Percentiles rank a stretch among this genome's conserved stretches.
Evolutionary conservation across 495 filamentous ascomycete species (phyloP).

Genomic region (Hypoxylon cercidicola): DNA sequence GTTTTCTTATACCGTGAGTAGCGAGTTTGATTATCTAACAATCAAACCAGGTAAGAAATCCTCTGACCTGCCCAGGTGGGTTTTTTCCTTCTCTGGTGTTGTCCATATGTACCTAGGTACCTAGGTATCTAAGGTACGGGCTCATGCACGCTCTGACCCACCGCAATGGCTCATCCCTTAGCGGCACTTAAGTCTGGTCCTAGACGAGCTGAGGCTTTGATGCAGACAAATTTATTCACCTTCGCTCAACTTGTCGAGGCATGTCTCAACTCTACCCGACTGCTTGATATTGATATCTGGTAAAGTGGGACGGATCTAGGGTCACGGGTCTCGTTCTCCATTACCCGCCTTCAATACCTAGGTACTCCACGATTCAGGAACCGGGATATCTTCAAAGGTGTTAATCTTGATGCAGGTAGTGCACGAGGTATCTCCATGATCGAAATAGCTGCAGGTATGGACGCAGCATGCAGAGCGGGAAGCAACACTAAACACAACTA

Average conservation of each 20-base stretch:
- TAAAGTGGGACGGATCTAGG: conserved; percentile 4
- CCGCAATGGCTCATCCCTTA: conserved; percentile 31
- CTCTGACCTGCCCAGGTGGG: not conserved
- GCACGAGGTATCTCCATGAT: conserved; percentile 7
- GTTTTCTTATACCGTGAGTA: no score
- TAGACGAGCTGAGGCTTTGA: no score
- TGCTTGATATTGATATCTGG: not conserved
- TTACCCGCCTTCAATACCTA: not conserved
- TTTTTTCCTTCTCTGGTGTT: conserved; percentile 27
- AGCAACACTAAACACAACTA: conserved; percentile 25
- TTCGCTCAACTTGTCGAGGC: not conserved
- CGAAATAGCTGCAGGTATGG: conserved; percentile 15
- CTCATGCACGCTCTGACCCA: conserved; percentile 45
- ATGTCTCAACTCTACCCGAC: not conserved
- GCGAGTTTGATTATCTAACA: no score
- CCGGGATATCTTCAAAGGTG: not conserved
- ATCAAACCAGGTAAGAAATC: no score
- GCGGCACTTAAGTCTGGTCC: no score
- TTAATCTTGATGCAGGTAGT: not conserved
- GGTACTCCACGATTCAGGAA: not conserved
- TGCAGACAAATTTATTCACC: not conserved
- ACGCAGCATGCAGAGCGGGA: conserved; percentile 34
- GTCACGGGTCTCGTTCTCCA: not conserved
- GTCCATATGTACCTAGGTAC: conserved; percentile 1
- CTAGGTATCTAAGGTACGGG: not conserved